Conservation (phyloP, 2,329 filamentous ascomycete species). For the Exophiala viscosa region DNA sequence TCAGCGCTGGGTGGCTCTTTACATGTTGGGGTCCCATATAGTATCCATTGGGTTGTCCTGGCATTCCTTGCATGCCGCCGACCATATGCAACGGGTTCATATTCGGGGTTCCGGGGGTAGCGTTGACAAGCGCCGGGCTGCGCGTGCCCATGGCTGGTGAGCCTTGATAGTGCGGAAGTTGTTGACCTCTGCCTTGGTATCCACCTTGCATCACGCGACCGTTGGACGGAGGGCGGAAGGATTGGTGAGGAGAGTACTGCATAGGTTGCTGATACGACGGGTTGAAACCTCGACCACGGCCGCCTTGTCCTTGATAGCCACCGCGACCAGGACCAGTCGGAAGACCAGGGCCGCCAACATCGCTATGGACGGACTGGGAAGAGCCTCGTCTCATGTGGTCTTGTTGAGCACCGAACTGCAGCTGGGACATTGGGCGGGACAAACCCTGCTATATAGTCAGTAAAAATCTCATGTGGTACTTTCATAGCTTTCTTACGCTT, state of each 20-base stretch:
- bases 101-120: slow-evolving; percentile 62
- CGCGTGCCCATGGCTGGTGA: slow-evolving; percentile 62
- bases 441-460: slow-evolving; percentile 53
- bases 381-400: slow-evolving; percentile 85
- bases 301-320: slow-evolving; percentile 50
- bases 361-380: slow-evolving; percentile 74
- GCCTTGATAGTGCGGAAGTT: slow-evolving; percentile 52
- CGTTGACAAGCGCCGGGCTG: slow-evolving; percentile 63
- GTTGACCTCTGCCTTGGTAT: slow-evolving; percentile 41
- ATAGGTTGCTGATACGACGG: slow-evolving; percentile 50
- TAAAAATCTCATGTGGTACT: slow-evolving; percentile 4
- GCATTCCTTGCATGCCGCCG: slow-evolving; percentile 53
- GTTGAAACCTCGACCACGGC: slow-evolving; percentile 56
- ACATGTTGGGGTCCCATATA: slow-evolving; percentile 59
- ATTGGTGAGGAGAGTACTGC: slow-evolving; percentile 53
- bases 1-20: slow-evolving; percentile 45
- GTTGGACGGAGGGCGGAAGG: slow-evolving; percentile 50
- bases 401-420: slow-evolving; percentile 57
- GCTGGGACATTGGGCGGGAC: slow-evolving; percentile 64
- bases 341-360: slow-evolving; percentile 61
- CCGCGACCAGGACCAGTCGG: slow-evolving; percentile 53
- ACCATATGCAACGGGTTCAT: slow-evolving; percentile 68
- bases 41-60: slow-evolving; percentile 54
- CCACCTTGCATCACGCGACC: slow-evolving; percentile 50
- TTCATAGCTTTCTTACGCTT: slow-evolving; percentile 57